Base-by-base conservation (phyloP, 192 early-diverging fungal genomes). In the Gamsiella multidivaricata region DNA sequence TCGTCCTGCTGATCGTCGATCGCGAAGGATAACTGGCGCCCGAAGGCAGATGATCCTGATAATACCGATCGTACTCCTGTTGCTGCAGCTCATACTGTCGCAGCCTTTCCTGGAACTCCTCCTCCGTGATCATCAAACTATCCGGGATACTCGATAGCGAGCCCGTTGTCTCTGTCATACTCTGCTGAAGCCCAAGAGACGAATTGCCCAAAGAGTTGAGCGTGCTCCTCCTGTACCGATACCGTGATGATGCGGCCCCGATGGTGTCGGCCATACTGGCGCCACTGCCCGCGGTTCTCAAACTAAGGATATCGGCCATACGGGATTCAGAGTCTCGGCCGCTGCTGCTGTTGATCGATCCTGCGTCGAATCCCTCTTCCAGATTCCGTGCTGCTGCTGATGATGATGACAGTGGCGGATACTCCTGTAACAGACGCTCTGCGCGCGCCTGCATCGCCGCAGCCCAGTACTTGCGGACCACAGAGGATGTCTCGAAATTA, bases 321-420 rank as follows among this genome's bases (percentile, higher is more conserved):
- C 74, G 37, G 8, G 74, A 78, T 26, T 78, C 74, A 7, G 74
- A 69, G 51, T 78, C 74, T 11, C 61, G 74, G 17, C 69, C 62
- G 18, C 42, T 28, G 33, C 62, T 42, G 14, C 64, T 54, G 47
- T 62, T 67, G 41, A 67, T 50, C 1, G 74, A 78, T 26, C 65
- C 74, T 51, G 68, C 65, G 14, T 68, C 62, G 25, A 60, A 65
- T 25, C 31, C 36, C n/a, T 20, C 56, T 28, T 53, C 51, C 25
- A 53, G 51, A 53, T 53, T 28, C 28, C 23, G 51, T 26, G 51
- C 9, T 31, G 51, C n/a, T n/a, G n/a, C n/a, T n/a, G n/a, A n/a
- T n/a, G n/a, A n/a, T n/a, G n/a, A n/a, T n/a, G n/a, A n/a, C n/a
- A n/a, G 29, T 8, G 23, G 26, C 9, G 23, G 51, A 18, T 28